A percentile compares a stretch with the other conserved stretches of the same genome.
These are phyloP conservation scores for Colletotrichum sansevieriae DNA, from an alignment of 2,329 filamentous ascomycete species.

Conservation along the genomic window DNA sequence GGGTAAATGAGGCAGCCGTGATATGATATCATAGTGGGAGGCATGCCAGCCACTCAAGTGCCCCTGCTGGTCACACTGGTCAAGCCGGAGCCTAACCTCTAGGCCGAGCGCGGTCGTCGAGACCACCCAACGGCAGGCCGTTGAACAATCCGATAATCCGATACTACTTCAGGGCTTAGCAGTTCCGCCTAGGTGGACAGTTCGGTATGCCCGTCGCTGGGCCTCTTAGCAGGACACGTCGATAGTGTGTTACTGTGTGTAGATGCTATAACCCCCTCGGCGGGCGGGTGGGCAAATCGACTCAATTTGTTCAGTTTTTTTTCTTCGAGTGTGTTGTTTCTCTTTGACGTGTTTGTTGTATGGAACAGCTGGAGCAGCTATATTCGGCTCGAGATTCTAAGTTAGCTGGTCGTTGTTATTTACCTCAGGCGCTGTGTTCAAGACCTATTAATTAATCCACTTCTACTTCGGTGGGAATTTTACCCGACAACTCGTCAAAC, in stretches of 20 bases:
- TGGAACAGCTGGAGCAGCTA: too few species aligned
- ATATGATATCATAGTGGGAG: constrained; percentile 33
- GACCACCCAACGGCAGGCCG: not conserved
- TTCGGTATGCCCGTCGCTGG: constrained; percentile 13
- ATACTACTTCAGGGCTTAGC: not conserved
- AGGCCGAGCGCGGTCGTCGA: constrained; percentile 16
- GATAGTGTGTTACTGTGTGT: not conserved
- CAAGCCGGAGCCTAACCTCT: constrained; percentile 9
- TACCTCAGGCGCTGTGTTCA: too few species aligned
- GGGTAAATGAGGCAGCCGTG: constrained; percentile 17
- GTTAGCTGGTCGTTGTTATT: too few species aligned
- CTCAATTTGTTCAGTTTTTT: not conserved
- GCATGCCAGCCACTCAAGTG: constrained; percentile 1
- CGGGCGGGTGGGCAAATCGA: not conserved
- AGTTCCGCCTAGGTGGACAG: not conserved
- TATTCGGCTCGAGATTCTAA: too few species aligned
- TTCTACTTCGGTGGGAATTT: too few species aligned
- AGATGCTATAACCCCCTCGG: not conserved
- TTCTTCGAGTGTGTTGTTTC: not conserved
- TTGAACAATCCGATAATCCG: not conserved
- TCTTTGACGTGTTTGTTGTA: not conserved
- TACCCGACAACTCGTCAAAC: too few species aligned
- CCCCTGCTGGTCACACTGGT: not conserved
- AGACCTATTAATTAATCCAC: too few species aligned
- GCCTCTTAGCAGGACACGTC: not conserved